phyloP scores from a whole-genome alignment of 2,329 filamentous ascomycete genomes.

The Alternaria ventricosa region DNA sequence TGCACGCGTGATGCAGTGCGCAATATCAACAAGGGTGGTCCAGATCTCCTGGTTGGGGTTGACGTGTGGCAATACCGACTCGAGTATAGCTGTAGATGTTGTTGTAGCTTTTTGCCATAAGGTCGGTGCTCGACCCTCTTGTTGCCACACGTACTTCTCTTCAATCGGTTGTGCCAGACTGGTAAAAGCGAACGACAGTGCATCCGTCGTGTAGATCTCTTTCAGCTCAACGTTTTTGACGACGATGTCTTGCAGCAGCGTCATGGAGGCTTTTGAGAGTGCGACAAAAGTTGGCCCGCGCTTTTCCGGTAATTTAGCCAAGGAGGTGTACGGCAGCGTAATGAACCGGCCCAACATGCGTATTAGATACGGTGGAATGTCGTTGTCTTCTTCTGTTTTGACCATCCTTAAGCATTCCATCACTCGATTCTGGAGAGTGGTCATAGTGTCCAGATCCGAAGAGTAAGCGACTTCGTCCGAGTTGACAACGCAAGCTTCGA shows the following conservation, averaged over 20 bases:
- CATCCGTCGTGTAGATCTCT: slow-evolving; percentile 74
- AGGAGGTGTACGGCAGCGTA: slow-evolving; percentile 68
- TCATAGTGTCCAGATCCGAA: slow-evolving; percentile 75
- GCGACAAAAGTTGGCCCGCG: slow-evolving; percentile 82
- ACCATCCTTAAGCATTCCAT: slow-evolving; percentile 72
- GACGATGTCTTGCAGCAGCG: slow-evolving; percentile 68
- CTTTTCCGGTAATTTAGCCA: slow-evolving; percentile 24
- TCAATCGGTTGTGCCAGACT: slow-evolving; percentile 73
- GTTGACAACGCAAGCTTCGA: slow-evolving; percentile 73
- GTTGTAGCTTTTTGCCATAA: slow-evolving; percentile 84
- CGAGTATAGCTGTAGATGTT: slow-evolving; percentile 71
- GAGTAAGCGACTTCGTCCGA: slow-evolving; percentile 73
- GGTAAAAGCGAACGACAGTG: slow-evolving; percentile 68
- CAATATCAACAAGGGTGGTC: slow-evolving; percentile 56
- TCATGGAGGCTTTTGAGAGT: slow-evolving; percentile 82
- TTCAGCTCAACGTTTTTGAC: slow-evolving; percentile 64
- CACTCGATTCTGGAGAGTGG: slow-evolving; percentile 73
- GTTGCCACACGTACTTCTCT: slow-evolving; percentile 80
- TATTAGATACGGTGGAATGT: slow-evolving; percentile 72
- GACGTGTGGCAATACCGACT: slow-evolving; percentile 64
- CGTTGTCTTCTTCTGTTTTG: slow-evolving; percentile 69
- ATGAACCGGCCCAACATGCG: slow-evolving; percentile 73
- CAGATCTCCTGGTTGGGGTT: slow-evolving; percentile 63
- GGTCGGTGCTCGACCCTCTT: slow-evolving; percentile 71
- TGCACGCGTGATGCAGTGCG: slow-evolving; percentile 48